Conservation (phyloP, 495 filamentous ascomycete species). For the Aspergillus leporis region DNA sequence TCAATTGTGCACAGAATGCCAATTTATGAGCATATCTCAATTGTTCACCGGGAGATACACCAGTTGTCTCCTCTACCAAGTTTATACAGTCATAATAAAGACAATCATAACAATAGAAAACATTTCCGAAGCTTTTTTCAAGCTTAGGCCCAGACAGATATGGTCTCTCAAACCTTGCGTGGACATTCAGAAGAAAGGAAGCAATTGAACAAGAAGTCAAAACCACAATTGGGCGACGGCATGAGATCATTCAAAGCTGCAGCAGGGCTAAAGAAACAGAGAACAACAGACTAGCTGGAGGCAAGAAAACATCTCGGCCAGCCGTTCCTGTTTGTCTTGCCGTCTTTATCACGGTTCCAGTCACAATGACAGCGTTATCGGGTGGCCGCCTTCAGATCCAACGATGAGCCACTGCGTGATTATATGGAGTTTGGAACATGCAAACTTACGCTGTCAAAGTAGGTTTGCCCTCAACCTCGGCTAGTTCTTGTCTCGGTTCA, state of each 20-base stretch:
- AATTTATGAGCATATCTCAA: background rate
- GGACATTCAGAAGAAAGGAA: background rate
- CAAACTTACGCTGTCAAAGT: background rate
- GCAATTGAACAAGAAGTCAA: background rate
- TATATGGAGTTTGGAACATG: background rate
- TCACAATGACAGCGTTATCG: slow-evolving; percentile 10
- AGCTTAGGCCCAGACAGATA: too few relatives aligned
- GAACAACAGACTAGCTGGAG: background rate
- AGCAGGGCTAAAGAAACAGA: slow-evolving; percentile 8
- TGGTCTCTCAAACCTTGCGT: too few relatives aligned
- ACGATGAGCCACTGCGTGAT: slow-evolving; percentile 5
- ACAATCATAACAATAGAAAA: background rate
- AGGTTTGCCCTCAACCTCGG: background rate
- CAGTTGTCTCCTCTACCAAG: background rate
- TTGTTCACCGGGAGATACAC: background rate
- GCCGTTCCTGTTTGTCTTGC: slow-evolving; percentile 12
- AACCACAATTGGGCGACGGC: background rate
- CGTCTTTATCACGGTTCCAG: slow-evolving; percentile 8
- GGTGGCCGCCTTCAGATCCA: background rate
- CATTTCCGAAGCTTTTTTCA: background rate
- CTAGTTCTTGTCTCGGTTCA: background rate
- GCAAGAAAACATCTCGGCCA: slow-evolving; percentile 1
- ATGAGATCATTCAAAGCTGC: slow-evolving; percentile 1
- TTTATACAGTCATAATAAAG: background rate
- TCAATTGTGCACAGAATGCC: too few relatives aligned